Conservation (phyloP, 257 asterid species). For the Plectranthus barbatus region DNA sequence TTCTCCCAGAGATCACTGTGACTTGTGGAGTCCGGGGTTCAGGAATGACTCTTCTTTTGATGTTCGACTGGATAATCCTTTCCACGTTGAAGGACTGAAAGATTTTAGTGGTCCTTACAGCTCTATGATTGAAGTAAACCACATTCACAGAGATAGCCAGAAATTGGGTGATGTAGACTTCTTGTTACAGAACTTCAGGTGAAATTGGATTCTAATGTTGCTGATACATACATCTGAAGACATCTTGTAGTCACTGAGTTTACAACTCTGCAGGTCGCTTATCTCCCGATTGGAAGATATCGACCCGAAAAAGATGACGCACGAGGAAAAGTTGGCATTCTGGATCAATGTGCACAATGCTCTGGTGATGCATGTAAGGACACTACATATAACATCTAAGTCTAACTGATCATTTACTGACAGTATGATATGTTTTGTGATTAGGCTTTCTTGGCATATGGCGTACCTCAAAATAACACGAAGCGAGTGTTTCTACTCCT, state of each 20-base stretch:
- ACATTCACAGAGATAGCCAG: slow-evolving; percentile 70
- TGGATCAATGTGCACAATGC: slow-evolving; percentile 97
- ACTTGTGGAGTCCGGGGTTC: slow-evolving; percentile 81
- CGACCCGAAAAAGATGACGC: slow-evolving; percentile 29
- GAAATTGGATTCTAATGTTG: background rate
- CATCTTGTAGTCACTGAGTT: background rate
- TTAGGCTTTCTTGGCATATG: slow-evolving; percentile 91
- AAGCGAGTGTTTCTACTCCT: slow-evolving; percentile 74
- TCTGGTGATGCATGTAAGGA: slow-evolving; percentile 91
- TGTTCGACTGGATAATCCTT: slow-evolving; percentile 82
- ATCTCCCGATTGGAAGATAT: slow-evolving; percentile 71
- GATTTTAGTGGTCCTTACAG: slow-evolving; percentile 99
- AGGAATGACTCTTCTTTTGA: slow-evolving; percentile 79
- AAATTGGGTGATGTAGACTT: slow-evolving; percentile 69
- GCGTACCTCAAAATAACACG: slow-evolving; percentile 82
- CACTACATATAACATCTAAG: background rate
- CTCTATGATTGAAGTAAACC: slow-evolving; percentile 91
- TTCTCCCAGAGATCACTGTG: slow-evolving; percentile 88
- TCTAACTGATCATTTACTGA: background rate
- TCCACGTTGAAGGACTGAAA: slow-evolving; percentile 81
- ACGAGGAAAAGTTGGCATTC: slow-evolving; percentile 90
- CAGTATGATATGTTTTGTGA: background rate
- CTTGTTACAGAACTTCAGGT: slow-evolving; percentile 61
- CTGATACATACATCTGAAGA: background rate
- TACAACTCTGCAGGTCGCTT: slow-evolving; percentile 54